These are phyloP conservation scores for Linnemannia elongata DNA, from an alignment of 192 early-diverging fungal genomes.

Conservation along the genomic window DNA sequence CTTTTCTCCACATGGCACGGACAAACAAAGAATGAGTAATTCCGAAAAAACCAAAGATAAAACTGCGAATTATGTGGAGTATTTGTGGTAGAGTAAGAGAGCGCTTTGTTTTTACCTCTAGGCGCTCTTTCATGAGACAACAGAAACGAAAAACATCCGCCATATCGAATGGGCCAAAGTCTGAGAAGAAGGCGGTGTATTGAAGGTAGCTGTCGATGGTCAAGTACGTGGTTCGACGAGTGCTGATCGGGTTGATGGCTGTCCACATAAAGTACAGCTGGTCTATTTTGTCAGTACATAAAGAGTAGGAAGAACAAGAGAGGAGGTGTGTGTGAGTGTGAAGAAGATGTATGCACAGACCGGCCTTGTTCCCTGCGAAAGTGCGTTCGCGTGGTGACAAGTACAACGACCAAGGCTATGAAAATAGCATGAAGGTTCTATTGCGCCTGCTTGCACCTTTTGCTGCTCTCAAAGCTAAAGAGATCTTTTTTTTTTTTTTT, in stretches of 20 bases:
- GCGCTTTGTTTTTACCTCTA: constrained; percentile 58
- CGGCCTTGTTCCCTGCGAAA: not conserved
- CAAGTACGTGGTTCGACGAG: constrained; percentile 60
- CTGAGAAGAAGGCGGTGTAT: constrained; percentile 74
- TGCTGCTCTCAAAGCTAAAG: not conserved
- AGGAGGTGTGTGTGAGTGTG: not conserved
- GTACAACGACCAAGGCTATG: not conserved
- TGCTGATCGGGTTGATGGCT: constrained; percentile 51
- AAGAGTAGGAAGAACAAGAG: not conserved
- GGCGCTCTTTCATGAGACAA: constrained; percentile 70
- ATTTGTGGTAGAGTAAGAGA: not conserved
- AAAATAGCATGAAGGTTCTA: not conserved
- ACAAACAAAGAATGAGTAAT: not conserved
- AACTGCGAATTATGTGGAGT: not conserved
- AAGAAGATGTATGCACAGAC: not conserved
- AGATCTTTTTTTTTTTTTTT: not conserved
- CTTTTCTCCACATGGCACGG: not conserved
- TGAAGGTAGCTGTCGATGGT: constrained; percentile 70
- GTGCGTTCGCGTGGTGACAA: not conserved
- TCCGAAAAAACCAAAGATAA: not conserved
- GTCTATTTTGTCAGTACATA: constrained; percentile 64
- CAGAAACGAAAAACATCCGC: constrained; percentile 74
- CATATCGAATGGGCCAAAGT: constrained; percentile 79
- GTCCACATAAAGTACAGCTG: constrained; percentile 73
- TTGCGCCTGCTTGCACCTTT: too few relatives aligned